These are phyloP conservation scores for Rhizophora mangle DNA, from an alignment of 345 rosid species.

Conservation along the genomic window DNA sequence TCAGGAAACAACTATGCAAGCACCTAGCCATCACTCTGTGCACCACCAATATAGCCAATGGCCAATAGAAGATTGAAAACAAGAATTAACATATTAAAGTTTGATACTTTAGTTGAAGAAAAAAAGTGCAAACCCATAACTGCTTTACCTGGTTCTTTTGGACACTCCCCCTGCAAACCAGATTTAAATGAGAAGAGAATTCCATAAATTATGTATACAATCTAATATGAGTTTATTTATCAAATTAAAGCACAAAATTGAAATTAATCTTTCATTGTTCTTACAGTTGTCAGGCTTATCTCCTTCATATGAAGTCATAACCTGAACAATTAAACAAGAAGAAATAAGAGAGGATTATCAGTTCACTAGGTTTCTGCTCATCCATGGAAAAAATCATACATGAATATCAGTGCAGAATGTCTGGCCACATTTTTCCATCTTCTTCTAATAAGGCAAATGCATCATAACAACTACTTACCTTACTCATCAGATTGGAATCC, in stretches of 20 bases:
- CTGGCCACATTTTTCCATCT: neutral
- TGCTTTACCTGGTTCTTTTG: constrained; percentile 45
- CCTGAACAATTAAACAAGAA: constrained; percentile 33
- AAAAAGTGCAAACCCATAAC: constrained; percentile 1
- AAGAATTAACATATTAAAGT: neutral
- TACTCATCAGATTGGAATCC: constrained; percentile 36
- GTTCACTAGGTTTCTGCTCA: constrained; percentile 1
- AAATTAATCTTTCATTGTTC: constrained; percentile 18
- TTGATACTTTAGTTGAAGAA: constrained; percentile 1
- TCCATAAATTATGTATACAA: neutral
- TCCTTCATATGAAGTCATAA: constrained; percentile 22
- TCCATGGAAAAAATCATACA: neutral
- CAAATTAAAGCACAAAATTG: neutral
- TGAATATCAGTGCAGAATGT: neutral
- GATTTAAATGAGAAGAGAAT: constrained; percentile 15
- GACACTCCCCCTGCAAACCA: constrained; percentile 63
- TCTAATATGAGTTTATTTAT: neutral
- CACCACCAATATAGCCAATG: constrained; percentile 18
- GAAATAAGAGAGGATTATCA: neutral
- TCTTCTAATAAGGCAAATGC: neutral
- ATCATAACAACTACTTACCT: constrained; percentile 30
- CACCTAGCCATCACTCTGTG: constrained; percentile 51
- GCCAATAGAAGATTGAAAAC: constrained; percentile 4
- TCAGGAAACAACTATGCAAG: constrained; percentile 43
- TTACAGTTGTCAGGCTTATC: constrained; percentile 35